phyloP scores from a whole-genome alignment of 805 yeast genomes.

The Wickerhamiella lipophila region DNA sequence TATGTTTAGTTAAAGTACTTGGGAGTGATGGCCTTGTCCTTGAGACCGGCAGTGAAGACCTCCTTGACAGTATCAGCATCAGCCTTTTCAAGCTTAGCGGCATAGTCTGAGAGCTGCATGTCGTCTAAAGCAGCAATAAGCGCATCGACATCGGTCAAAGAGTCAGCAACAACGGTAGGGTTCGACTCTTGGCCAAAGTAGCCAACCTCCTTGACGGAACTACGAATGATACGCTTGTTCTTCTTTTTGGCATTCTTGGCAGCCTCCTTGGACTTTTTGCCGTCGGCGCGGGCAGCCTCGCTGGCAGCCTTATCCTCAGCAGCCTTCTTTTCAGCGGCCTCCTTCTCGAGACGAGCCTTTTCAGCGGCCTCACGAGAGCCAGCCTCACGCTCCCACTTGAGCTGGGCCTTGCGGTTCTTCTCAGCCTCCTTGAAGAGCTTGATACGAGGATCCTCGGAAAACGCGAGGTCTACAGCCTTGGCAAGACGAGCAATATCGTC shows the following conservation, averaged over 20 bases:
- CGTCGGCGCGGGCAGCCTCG: slow-evolving; percentile 44
- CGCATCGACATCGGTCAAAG: slow-evolving; percentile 54
- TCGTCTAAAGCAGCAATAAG: slow-evolving; percentile 75
- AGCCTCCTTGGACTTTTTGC: slow-evolving; percentile 80
- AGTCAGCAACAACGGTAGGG: slow-evolving; percentile 38
- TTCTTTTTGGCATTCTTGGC: slow-evolving; percentile 98
- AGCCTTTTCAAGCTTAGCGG: slow-evolving; percentile 45
- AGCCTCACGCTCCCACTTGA: slow-evolving; percentile 97
- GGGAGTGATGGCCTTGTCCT: slow-evolving; percentile 20
- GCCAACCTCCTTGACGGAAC: slow-evolving; percentile 64
- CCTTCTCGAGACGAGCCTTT: slow-evolving; percentile 71
- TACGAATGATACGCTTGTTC: slow-evolving; percentile 80
- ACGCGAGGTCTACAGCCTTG: slow-evolving; percentile 77
- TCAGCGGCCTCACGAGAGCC: slow-evolving; percentile 96
- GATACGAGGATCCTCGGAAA: slow-evolving; percentile 88
- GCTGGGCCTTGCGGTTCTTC: slow-evolving; percentile 84
- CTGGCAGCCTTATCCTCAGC: slow-evolving; percentile 65
- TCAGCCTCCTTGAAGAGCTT: slow-evolving; percentile 85
- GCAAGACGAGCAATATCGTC: slow-evolving; percentile 87
- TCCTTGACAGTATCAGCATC: slow-evolving; percentile 41
- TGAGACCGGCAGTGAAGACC: slow-evolving; percentile 17
- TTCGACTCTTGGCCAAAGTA: slow-evolving; percentile 75
- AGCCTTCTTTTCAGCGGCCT: slow-evolving; percentile 73
- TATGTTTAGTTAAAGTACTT: slow-evolving; percentile 23
- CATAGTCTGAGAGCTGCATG: slow-evolving; percentile 59